Conservation (phyloP, 306 rosid genomes). For the apple (Malus domestica) region DNA sequence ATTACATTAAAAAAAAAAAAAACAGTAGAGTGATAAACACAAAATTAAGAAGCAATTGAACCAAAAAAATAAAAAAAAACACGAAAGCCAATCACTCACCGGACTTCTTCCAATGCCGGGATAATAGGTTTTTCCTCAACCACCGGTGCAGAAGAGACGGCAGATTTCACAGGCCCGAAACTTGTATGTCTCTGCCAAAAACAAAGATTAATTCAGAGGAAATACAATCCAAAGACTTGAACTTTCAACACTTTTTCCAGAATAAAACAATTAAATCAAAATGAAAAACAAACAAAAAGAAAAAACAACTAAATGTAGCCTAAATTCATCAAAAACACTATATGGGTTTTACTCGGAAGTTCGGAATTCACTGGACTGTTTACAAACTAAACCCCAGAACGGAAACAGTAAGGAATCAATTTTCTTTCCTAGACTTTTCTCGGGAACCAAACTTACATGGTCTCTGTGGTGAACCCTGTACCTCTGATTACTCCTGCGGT, state of each 20-base stretch:
- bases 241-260: background rate
- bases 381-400: background rate
- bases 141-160: constrained; percentile 25
- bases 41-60: background rate
- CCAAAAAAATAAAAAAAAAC: background rate
- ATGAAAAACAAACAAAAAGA: background rate
- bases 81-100: constrained; percentile 30
- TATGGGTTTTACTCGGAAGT: background rate
- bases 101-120: constrained; percentile 21
- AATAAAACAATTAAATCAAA: background rate
- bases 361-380: background rate
- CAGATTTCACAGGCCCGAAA: constrained; percentile 29
- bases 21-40: background rate
- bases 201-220: background rate
- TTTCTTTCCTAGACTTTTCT: background rate
- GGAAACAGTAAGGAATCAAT: background rate
- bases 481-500: constrained; percentile 30
- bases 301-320: background rate
- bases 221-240: background rate
- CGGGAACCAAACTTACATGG: constrained; percentile 20
- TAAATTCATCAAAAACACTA: background rate
- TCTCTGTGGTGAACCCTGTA: constrained; percentile 37
- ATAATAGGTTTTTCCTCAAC: constrained; percentile 22
- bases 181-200: constrained; percentile 36
- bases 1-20: too few species aligned